A percentile compares a stretch with the other conserved stretches of the same genome.
Conservation (phyloP, 768 basidiomycete species). For the Naganishia onofrii region DNA sequence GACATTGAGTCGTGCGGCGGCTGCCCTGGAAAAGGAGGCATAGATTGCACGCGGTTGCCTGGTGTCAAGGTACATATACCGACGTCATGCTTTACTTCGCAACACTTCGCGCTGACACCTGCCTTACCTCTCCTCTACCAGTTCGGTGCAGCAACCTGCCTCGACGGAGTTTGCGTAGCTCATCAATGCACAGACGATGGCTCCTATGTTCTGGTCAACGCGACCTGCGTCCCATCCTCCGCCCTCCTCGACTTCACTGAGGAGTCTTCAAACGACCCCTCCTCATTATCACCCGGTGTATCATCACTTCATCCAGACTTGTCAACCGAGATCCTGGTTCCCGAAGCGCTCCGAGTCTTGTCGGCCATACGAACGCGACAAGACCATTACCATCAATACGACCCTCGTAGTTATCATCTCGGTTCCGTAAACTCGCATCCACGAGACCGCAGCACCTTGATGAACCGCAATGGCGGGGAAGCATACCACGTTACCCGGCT, state of each 20-base stretch:
- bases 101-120: not conserved
- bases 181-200: not conserved
- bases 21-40: not conserved
- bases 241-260: not conserved
- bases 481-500: not conserved
- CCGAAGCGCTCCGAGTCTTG: not conserved
- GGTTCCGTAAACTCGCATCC: not conserved
- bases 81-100: not conserved
- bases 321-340: not conserved
- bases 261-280: not conserved
- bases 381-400: not conserved
- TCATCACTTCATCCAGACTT: not conserved
- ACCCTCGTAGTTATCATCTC: not conserved
- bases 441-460: not conserved
- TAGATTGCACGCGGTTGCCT: not conserved
- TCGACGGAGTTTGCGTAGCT: not conserved
- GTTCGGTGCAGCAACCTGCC: not conserved
- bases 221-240: not conserved
- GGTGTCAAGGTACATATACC: not conserved
- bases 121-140: not conserved
- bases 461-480: not conserved
- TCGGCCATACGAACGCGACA: not conserved
- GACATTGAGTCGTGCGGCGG: conserved; percentile 7
- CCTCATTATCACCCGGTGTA: not conserved
- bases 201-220: not conserved